Percentiles rank a stretch among this genome's conserved stretches.
phyloP scores from a whole-genome alignment of 108 stramenopile genomes.

The Chaetoceros muelleri region DNA sequence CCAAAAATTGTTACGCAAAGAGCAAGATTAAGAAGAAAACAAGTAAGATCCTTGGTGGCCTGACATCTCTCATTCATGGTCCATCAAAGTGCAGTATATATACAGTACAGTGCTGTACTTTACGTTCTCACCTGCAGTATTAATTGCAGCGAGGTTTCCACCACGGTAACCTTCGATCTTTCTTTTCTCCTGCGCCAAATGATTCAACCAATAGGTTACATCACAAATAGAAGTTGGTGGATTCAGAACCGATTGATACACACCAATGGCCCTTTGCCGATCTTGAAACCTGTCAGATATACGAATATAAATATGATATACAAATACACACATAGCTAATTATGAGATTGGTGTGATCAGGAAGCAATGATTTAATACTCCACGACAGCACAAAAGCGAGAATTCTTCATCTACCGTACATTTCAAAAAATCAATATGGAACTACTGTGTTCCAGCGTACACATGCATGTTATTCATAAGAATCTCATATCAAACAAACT shows the following conservation, averaged over 20 bases:
- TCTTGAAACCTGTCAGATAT: too few relatives aligned
- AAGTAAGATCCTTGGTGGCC: too few relatives aligned
- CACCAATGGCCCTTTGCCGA: slow-evolving; percentile 39
- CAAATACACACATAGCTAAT: too few relatives aligned
- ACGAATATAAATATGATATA: too few relatives aligned
- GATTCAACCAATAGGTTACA: slow-evolving; percentile 79
- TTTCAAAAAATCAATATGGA: too few relatives aligned
- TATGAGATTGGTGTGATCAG: too few relatives aligned
- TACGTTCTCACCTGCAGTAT: too few relatives aligned
- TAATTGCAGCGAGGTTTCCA: slow-evolving; percentile 1
- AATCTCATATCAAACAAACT: background rate
- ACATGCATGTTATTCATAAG: background rate
- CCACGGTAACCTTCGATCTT: too few relatives aligned
- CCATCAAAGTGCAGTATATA: background rate
- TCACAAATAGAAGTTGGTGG: slow-evolving; percentile 53
- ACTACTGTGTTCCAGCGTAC: background rate
- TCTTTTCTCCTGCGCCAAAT: slow-evolving; percentile 9
- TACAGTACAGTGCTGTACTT: too few relatives aligned
- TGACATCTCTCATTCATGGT: background rate
- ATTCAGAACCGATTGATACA: slow-evolving; percentile 31
- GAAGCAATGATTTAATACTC: too few relatives aligned
- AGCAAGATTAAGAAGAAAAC: background rate
- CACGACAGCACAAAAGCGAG: too few relatives aligned
- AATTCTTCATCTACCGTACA: too few relatives aligned
- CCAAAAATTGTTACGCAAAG: background rate